Evolutionary conservation across 2,329 filamentous ascomycete genomes (phyloP), one percentile per base, ranked within the genome.

Genomic region (Sporothrix euskadiensis): DNA sequence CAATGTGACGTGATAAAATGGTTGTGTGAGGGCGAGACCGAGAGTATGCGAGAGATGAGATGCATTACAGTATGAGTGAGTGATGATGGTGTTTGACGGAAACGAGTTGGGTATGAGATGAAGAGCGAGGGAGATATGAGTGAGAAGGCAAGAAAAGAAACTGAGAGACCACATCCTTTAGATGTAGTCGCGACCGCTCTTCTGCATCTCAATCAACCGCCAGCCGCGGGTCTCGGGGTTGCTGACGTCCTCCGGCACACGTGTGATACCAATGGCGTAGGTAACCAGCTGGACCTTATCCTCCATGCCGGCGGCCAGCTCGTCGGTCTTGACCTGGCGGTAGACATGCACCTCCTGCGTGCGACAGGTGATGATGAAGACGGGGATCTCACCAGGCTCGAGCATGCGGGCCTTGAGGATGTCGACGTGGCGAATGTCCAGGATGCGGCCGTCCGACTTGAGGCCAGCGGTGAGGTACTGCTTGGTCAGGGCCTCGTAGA

Each of bases 271-370:
- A 78, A 99, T 98, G 76, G 95, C 96, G 80, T 99, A 99, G 1
- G 96, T 98, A 77, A 99, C 96, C 78, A 97, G 90, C 83, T 99
- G 96, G 32, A 99, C 96, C 84, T 94, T 97, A 83, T 99, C 96
- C 83, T 99, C 96, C 94, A 98, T 98, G 59, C 96, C 96, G 14
- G 95, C 95, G 3, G 95, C 94, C 66, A 99, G 88, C 82, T 98
- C 87, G 76, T 91, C 91, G 0, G 91, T 91, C 87, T 99, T 98
- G 74, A 91, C 90, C 77, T 98, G 97, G 75, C 92, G 89, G 85
- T 98, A 99, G 19, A 98, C 94, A 80, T 99, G 96, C 12, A 99
- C 94, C 83, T 99, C 96, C 81, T 99, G 96, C 12, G 96, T 98
- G 76, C 96, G 88, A 84, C 94, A 97, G 75, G 94, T 98, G 77